These are phyloP conservation scores for Scheffersomyces coipomensis DNA, from an alignment of 805 yeast species.

Conservation along the genomic window DNA sequence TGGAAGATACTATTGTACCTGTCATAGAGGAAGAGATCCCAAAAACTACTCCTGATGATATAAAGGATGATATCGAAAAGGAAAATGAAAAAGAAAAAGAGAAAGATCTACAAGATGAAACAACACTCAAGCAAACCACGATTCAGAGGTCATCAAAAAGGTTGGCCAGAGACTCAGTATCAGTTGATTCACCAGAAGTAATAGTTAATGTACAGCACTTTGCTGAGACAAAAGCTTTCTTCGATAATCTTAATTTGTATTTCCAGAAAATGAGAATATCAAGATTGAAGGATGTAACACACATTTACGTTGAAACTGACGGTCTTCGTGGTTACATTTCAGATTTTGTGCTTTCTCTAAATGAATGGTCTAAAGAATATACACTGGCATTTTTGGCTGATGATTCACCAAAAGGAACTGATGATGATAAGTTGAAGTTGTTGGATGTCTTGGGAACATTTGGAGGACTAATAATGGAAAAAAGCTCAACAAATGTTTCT, in stretches of 20 bases:
- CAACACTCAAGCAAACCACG: slow-evolving; percentile 35
- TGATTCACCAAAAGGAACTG: slow-evolving; percentile 10
- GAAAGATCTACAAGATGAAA: slow-evolving; percentile 5
- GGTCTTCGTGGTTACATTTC: slow-evolving; percentile 10
- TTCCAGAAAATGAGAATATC: slow-evolving; percentile 6
- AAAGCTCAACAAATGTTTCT: not conserved
- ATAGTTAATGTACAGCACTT: slow-evolving; percentile 21
- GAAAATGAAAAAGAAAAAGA: slow-evolving; percentile 4
- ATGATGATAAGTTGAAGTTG: slow-evolving; percentile 30
- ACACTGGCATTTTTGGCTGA: slow-evolving; percentile 15
- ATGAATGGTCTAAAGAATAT: slow-evolving; percentile 24
- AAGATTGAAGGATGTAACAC: slow-evolving; percentile 5
- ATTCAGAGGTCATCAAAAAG: slow-evolving; percentile 30
- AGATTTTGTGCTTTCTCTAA: slow-evolving; percentile 23
- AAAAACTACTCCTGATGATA: slow-evolving; percentile 7
- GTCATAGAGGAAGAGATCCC: not conserved
- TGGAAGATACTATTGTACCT: slow-evolving; percentile 1
- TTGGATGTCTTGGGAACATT: slow-evolving; percentile 35
- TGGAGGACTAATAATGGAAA: slow-evolving; percentile 10
- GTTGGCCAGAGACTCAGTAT: slow-evolving; percentile 22
- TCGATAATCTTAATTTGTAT: slow-evolving; percentile 17
- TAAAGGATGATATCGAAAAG: slow-evolving; percentile 10
- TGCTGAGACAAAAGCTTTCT: slow-evolving; percentile 24
- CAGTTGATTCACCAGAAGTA: slow-evolving; percentile 18
- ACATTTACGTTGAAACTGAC: slow-evolving; percentile 10